Conservation (phyloP, 352 stramenopile species). For the Phytophthora aleatoria region DNA sequence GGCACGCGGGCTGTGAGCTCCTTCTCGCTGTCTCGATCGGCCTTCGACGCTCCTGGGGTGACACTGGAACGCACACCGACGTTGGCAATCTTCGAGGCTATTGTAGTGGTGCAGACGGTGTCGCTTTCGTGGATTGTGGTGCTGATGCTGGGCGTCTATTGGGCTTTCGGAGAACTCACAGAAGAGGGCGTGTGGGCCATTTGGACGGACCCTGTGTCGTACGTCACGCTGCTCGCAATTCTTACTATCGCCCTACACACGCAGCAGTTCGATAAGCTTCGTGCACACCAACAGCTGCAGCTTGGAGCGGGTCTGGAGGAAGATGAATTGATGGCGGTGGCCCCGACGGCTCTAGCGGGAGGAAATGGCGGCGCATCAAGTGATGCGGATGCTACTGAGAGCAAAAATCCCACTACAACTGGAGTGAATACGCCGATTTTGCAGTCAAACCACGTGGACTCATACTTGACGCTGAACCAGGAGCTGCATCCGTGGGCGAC, state of each 20-base stretch:
- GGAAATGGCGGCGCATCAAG: slow-evolving; percentile 1
- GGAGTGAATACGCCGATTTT: slow-evolving; percentile 41
- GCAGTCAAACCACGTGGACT: slow-evolving; percentile 44
- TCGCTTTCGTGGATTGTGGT: slow-evolving; percentile 55
- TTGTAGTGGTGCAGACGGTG: slow-evolving; percentile 64
- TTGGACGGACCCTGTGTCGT: slow-evolving; percentile 34
- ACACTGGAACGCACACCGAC: slow-evolving; percentile 56
- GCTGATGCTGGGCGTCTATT: slow-evolving; percentile 50
- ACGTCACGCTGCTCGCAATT: slow-evolving; percentile 36
- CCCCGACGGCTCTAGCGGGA: slow-evolving; percentile 19
- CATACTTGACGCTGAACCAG: slow-evolving; percentile 46
- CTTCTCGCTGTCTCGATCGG: slow-evolving; percentile 59
- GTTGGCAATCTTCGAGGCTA: slow-evolving; percentile 66
- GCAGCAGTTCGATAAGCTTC: slow-evolving; percentile 63
- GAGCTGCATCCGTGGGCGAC: slow-evolving; percentile 41
- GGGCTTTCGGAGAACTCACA: slow-evolving; percentile 52
- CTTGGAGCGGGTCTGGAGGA: slow-evolving; percentile 63
- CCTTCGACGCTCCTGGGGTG: slow-evolving; percentile 41
- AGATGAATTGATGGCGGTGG: slow-evolving; percentile 40
- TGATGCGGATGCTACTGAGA: slow-evolving; percentile 3
- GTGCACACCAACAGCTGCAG: slow-evolving; percentile 66
- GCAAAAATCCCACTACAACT: slow-evolving; percentile 9
- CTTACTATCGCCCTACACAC: slow-evolving; percentile 65
- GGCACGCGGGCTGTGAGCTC: slow-evolving; percentile 37
- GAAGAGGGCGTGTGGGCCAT: slow-evolving; percentile 38